These are phyloP conservation scores for Mycena vulgaris DNA, from an alignment of 768 basidiomycete genomes.

Conservation along the genomic window DNA sequence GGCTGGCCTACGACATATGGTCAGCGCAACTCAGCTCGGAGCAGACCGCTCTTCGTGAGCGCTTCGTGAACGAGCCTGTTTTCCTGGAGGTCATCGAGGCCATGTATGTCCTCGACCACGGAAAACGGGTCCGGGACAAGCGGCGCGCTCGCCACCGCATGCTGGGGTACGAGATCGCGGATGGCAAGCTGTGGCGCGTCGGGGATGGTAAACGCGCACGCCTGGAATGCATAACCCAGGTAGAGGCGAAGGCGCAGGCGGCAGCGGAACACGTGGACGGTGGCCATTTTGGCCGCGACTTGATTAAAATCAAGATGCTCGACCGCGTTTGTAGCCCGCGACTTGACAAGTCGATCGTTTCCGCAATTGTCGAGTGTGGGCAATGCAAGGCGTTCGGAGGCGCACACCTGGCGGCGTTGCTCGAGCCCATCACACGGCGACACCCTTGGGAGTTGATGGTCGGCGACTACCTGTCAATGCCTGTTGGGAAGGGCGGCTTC, in stretches of 20 bases:
- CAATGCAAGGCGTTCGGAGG: conserved; percentile 35
- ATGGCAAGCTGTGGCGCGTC: conserved; percentile 42
- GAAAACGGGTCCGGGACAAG: conserved; percentile 25
- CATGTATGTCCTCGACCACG: conserved; percentile 31
- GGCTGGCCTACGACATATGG: conserved; percentile 30
- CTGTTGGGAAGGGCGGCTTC: conserved; percentile 28
- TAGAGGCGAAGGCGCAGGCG: conserved; percentile 44
- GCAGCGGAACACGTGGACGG: conserved; percentile 37
- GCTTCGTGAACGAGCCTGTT: conserved; percentile 35
- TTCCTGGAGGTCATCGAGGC: conserved; percentile 39
- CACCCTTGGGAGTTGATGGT: conserved; percentile 33
- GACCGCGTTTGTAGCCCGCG: conserved; percentile 47
- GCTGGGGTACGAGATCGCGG: conserved; percentile 39
- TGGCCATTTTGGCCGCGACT: conserved; percentile 54
- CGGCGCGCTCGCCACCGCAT: conserved; percentile 37
- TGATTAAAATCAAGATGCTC: conserved; percentile 47
- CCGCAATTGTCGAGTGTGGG: conserved; percentile 45
- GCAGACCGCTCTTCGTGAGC: conserved; percentile 26
- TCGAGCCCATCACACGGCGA: conserved; percentile 22
- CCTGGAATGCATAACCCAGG: conserved; percentile 47
- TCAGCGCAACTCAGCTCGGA: neutral
- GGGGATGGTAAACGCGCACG: conserved; percentile 22
- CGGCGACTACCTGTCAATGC: conserved; percentile 22
- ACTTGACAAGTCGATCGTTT: conserved; percentile 44
- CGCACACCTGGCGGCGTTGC: conserved; percentile 6